These are phyloP conservation scores for Emergomyces pasteurianus DNA, from an alignment of 2,329 filamentous ascomycete species.

Conservation along the genomic window DNA sequence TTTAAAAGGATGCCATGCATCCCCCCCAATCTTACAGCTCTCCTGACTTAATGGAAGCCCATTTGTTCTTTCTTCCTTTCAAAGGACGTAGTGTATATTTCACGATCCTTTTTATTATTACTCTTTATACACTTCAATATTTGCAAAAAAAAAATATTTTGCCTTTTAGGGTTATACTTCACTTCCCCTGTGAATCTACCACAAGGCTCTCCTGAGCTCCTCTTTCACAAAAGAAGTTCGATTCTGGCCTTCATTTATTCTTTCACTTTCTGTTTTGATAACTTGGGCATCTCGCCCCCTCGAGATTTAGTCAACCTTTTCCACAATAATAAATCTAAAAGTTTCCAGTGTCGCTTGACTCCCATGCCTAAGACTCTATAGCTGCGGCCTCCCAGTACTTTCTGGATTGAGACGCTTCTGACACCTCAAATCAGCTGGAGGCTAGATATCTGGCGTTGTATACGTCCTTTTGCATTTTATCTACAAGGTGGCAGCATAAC, in stretches of 20 bases:
- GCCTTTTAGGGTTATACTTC: no score
- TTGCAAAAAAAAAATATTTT: not conserved
- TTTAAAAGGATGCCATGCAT: slow-evolving; percentile 13
- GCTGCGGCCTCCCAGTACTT: not conserved
- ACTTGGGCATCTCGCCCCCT: not conserved
- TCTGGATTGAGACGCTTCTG: not conserved
- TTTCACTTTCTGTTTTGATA: not conserved
- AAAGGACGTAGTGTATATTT: not conserved
- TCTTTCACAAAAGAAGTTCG: not conserved
- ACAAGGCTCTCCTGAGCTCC: not conserved
- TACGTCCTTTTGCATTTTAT: not conserved
- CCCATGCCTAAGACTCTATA: not conserved
- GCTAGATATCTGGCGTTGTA: not conserved
- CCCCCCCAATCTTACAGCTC: not conserved
- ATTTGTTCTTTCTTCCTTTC: not conserved
- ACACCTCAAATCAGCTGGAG: not conserved
- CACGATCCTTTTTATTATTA: not conserved
- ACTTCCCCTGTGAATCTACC: not conserved
- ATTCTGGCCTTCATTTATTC: not conserved
- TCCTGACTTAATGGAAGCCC: not conserved
- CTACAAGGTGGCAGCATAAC: not conserved
- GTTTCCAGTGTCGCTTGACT: not conserved
- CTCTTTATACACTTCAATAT: not conserved
- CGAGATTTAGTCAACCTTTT: not conserved
- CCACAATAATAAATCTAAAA: not conserved